phyloP scores from a whole-genome alignment of 345 rosid genomes.

The Kernera saxatilis region DNA sequence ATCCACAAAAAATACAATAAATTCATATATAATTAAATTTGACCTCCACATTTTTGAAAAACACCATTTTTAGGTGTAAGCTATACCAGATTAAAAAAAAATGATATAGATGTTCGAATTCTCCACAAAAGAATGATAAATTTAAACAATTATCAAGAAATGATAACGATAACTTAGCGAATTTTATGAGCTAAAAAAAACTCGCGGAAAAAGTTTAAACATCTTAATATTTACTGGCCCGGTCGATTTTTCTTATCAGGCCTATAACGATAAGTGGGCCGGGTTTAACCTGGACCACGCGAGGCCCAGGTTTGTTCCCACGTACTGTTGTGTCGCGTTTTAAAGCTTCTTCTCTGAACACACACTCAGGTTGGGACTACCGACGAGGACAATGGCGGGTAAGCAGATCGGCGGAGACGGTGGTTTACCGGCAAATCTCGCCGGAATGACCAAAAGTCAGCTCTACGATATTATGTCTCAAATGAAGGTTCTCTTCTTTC shows the following conservation, averaged over 20 bases:
- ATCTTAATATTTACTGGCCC: too few relatives aligned
- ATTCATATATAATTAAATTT: too few relatives aligned
- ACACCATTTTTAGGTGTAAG: neutral
- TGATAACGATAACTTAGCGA: too few relatives aligned
- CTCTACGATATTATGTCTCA: conserved; percentile 91
- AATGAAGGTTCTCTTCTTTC: conserved; percentile 55
- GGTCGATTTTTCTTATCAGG: neutral
- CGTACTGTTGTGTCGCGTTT: neutral
- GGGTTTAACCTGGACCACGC: neutral
- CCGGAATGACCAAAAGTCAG: conserved; percentile 93
- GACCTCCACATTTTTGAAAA: too few relatives aligned
- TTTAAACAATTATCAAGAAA: too few relatives aligned
- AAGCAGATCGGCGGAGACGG: conserved; percentile 64
- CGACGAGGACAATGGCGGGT: conserved; percentile 55
- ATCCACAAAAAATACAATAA: too few relatives aligned
- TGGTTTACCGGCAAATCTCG: conserved; percentile 56
- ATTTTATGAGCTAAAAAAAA: too few relatives aligned
- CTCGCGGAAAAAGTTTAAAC: too few relatives aligned
- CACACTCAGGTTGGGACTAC: neutral
- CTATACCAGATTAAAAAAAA: neutral
- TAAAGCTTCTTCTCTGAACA: too few relatives aligned
- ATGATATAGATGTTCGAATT: too few relatives aligned
- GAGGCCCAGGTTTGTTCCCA: neutral
- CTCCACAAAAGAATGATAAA: too few relatives aligned
- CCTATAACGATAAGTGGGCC: neutral